Evolutionary conservation across 208 protist species (phyloP).

Genomic region (Novymonas esmeraldas): DNA sequence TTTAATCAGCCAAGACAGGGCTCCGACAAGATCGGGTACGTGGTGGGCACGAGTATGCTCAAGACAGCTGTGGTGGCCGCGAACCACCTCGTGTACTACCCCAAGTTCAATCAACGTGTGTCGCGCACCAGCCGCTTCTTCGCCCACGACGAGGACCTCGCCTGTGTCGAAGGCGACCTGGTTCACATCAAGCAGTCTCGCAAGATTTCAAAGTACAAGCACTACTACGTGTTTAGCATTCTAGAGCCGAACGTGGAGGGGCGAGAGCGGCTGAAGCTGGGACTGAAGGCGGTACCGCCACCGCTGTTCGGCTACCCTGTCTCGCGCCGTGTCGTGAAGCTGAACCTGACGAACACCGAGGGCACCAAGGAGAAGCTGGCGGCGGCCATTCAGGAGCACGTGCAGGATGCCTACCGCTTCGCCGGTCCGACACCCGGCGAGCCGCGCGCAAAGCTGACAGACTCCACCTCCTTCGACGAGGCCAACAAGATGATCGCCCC

Average conservation of each 20-base stretch:
- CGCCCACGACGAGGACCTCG: constrained; percentile 93
- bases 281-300: constrained; percentile 85
- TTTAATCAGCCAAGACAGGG: constrained; percentile 92
- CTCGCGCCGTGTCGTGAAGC: constrained; percentile 89
- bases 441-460: constrained; percentile 78
- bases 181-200: constrained; percentile 93
- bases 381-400: constrained; percentile 92
- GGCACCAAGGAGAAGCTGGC: constrained; percentile 91
- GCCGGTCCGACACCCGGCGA: constrained; percentile 84
- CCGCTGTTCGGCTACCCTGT: constrained; percentile 91
- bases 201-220: constrained; percentile 94
- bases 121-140: constrained; percentile 92
- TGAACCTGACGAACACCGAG: constrained; percentile 89
- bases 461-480: constrained; percentile 88
- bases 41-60: constrained; percentile 92
- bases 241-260: constrained; percentile 92
- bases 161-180: constrained; percentile 91
- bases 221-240: constrained; percentile 95
- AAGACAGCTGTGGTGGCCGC: constrained; percentile 91
- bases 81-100: constrained; percentile 94
- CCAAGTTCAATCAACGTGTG: constrained; percentile 93
- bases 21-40: constrained; percentile 93
- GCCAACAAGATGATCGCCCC: constrained; percentile 92
- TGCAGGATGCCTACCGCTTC: constrained; percentile 91
- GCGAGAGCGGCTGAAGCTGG: constrained; percentile 89